phyloP scores from a whole-genome alignment of 2,329 filamentous ascomycete species.

The Talaromyces sp. region DNA sequence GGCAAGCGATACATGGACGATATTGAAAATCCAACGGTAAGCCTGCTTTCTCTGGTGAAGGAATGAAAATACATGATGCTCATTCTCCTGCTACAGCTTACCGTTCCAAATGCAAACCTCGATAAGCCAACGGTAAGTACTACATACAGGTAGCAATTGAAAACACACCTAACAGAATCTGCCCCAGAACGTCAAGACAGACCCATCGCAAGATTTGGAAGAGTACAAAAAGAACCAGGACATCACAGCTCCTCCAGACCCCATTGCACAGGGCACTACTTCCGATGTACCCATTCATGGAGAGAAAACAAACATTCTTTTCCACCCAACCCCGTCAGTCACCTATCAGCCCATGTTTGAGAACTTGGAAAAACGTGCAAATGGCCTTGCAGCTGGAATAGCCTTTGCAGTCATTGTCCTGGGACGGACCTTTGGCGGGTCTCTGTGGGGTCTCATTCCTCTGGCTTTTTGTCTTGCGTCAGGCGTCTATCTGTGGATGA shows the following conservation, averaged over 20 bases:
- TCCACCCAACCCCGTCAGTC: conserved; percentile 86
- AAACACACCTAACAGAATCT: conserved; percentile 1
- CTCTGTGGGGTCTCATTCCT: conserved; percentile 69
- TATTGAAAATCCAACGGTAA: conserved; percentile 65
- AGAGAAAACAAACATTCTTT: conserved; percentile 93
- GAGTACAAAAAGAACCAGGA: conserved; percentile 85
- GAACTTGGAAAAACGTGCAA: conserved; percentile 67
- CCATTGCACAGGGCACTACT: conserved; percentile 72
- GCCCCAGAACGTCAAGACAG: conserved; percentile 58
- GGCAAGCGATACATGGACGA: conserved; percentile 63
- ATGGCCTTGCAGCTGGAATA: conserved; percentile 62
- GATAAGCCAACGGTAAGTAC: conserved; percentile 59
- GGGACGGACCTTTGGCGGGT: conserved; percentile 73
- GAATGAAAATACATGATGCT: conserved; percentile 4
- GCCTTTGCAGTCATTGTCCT: conserved; percentile 68
- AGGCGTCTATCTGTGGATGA: conserved; percentile 82
- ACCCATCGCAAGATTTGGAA: conserved; percentile 62
- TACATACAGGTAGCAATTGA: too few species aligned
- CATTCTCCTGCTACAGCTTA: conserved; percentile 48
- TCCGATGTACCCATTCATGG: conserved; percentile 93
- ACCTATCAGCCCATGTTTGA: conserved; percentile 86
- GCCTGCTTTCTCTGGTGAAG: conserved; percentile 5
- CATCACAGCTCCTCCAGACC: conserved; percentile 83
- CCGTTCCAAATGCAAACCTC: conserved; percentile 84
- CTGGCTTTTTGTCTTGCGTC: conserved; percentile 65